Base-by-base conservation (phyloP, 805 yeast genomes). In the Lipomyces sp. region DNA sequence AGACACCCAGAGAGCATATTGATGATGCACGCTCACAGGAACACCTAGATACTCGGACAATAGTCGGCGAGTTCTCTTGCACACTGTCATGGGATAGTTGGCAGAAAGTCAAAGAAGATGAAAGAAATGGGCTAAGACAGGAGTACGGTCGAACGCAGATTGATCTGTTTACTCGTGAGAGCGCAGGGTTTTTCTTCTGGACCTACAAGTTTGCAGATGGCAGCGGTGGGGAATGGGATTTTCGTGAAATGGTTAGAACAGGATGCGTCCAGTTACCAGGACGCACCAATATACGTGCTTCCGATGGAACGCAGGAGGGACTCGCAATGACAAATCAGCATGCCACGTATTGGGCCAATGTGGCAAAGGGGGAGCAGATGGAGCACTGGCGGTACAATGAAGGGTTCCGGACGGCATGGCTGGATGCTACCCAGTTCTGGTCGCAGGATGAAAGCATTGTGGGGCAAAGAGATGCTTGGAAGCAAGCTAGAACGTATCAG, bases 151-250 rank as follows among this genome's bases (percentile, higher is more conserved):
- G 71, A 18, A 66, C 65, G n/a, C 82, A 87, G 65, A 57, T 68
- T 4, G 62, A 68, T 7, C 22, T 32, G 4, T 61, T 38, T 34
- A 13, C 49, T 21, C 31, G 26, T 6, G 19, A 26, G 7, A 24
- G 59, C 8, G 76, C 80, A 49, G 98, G 98, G 0, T 75, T 79
- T 51, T 90, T 76, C 67, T 91, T 93, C 68, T 91, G 98, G 98
- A 86, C 96, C 1, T 85, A 71, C 66, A 87, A 88, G 68, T 90
- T 90, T 64, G 79, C 84, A 64, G 74, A 81, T 50, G 97, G 97
- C 1, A 84, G 83, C 63, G 97, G 97, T 38, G 98, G 98, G 14
- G 97, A 88, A 69, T 91, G 98, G 98, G 97, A 93, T 43, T 83
- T 87, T 68, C 74, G 76, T 22, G 85, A 88, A 33, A 86, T 86